phyloP scores from a whole-genome alignment of 495 filamentous ascomycete species.

The Penicillium daleae region DNA sequence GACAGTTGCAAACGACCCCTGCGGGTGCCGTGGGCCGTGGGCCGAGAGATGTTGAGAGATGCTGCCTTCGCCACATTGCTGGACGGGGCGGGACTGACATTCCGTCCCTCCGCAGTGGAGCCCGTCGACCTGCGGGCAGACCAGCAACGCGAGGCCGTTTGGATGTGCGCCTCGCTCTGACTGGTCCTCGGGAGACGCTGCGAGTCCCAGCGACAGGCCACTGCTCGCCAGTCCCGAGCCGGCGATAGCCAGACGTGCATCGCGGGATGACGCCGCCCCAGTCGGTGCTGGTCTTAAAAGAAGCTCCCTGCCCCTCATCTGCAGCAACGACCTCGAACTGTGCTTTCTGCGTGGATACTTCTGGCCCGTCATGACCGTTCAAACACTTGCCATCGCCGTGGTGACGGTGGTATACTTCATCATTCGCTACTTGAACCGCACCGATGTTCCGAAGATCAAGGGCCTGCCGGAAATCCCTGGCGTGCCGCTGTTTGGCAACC shows the following conservation, averaged over 20 bases:
- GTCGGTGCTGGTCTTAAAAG: constrained; percentile 8
- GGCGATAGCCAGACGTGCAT: constrained; percentile 7
- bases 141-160: neutral
- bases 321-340: neutral
- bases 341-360: neutral
- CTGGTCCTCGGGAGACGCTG: neutral
- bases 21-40: too few species aligned
- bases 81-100: neutral
- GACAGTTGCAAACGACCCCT: too few species aligned
- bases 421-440: constrained; percentile 57
- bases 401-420: constrained; percentile 53
- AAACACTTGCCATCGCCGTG: constrained; percentile 48
- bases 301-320: constrained; percentile 6
- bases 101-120: neutral
- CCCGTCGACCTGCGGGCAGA: neutral
- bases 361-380: constrained; percentile 43
- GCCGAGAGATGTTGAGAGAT: too few species aligned
- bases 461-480: constrained; percentile 65
- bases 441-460: constrained; percentile 66
- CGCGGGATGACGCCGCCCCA: constrained; percentile 3
- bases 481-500: constrained; percentile 65
- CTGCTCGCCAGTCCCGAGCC: neutral
- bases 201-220: neutral
- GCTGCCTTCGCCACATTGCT: too few species aligned
- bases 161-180: neutral